A percentile compares a stretch with the other conserved stretches of the same genome.
Conservation (phyloP, 1,284 basidiomycete species). For the Melampsora larici-populina region DNA sequence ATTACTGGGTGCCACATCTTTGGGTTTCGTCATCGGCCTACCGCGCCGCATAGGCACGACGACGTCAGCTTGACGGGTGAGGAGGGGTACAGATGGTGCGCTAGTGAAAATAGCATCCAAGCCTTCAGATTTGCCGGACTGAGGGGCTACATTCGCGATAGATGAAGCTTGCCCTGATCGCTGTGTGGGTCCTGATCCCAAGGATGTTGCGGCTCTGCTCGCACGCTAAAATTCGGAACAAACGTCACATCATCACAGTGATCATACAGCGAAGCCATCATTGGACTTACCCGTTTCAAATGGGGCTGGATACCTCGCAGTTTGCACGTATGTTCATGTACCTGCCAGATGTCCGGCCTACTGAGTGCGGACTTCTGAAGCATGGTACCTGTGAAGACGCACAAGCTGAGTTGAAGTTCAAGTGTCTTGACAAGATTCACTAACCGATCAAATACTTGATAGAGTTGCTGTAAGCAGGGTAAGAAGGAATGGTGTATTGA, state of each 20-base stretch:
- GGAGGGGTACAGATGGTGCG: not conserved
- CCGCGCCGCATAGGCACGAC: conserved; percentile 55
- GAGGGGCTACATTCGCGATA: conserved; percentile 31
- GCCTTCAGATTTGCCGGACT: conserved; percentile 20
- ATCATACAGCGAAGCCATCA: not conserved
- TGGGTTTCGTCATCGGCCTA: conserved; percentile 47
- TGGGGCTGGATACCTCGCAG: conserved; percentile 48
- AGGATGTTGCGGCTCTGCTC: too few species aligned
- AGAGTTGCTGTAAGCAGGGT: conserved; percentile 82
- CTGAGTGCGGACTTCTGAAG: conserved; percentile 47
- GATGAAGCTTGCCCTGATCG: not conserved
- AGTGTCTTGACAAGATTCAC: conserved; percentile 50
- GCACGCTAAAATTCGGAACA: not conserved
- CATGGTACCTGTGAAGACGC: conserved; percentile 45
- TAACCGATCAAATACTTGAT: conserved; percentile 83
- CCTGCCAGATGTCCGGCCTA: conserved; percentile 51
- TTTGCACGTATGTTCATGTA: conserved; percentile 50
- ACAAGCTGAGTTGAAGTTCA: not conserved
- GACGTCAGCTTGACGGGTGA: conserved; percentile 44
- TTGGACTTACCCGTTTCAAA: conserved; percentile 44
- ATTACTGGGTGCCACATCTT: not conserved
- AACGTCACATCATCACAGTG: not conserved
- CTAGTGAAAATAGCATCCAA: conserved; percentile 30
- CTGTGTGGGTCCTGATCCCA: not conserved
- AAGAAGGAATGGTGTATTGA: conserved; percentile 87